Base-by-base conservation (phyloP, 331 rosid genomes). In the Quercus phellos region DNA sequence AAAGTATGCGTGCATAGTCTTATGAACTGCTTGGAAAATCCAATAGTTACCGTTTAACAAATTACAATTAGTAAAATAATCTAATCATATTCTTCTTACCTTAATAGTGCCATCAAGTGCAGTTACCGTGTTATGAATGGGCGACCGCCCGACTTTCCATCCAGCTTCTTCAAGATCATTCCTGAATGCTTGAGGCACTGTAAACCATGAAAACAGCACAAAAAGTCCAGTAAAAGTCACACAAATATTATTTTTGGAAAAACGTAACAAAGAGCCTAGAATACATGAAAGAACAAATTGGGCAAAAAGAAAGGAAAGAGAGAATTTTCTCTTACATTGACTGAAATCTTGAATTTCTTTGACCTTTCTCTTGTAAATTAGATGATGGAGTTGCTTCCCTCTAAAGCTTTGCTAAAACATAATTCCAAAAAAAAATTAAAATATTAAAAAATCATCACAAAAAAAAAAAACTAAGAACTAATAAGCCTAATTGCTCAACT, bases 61-160 rank as follows among this genome's bases (percentile, higher is more conserved):
- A 16, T 29, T 17, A 30, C 19, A 63, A 30, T 7, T 29, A 63
- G 50, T 38, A 38, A 38, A 34, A 68, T 21, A 46, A 66, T 22
- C 63, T 1, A 12, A 17, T 38, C 16, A 5, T 63, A 74, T 66
- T 73, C 27, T 27, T 0, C 3, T 78, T 73, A 94, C 99, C 98
- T 94, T 94, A 51, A 94, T 71, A 30, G 99, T 94, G 59, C 99
- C 99, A 84, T 94, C 99, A 66, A 96, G 74, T 50, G 99, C 93
- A 68, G 95, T 90, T 59, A 91, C 93, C 46, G 80, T 74, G n/a
- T 64, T 70, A 73, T 86, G 89, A 82, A 91, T 81, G 34, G 95
- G 97, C 68, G 99, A 92, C 51, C 99, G 82, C n/a, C 99, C 99
- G 42, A 94, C 93, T 70, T 75, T 89, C 99, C 99, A 94, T 74